Evolutionary conservation across 1,284 basidiomycete genomes (phyloP), one percentile per base, ranked within the genome.

Genomic region (Abortiporus biennis): DNA sequence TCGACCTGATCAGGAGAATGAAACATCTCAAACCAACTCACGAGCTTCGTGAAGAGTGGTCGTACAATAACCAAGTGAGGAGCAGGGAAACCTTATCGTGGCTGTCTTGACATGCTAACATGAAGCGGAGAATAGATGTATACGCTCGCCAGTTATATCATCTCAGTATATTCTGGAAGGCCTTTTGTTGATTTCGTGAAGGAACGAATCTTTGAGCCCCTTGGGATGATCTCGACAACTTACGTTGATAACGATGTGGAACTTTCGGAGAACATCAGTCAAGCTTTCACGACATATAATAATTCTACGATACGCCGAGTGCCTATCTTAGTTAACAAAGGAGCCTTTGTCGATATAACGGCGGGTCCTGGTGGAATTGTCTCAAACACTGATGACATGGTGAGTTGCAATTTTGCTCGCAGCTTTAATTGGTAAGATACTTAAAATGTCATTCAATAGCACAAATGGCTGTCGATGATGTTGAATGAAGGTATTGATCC

Each of bases 281-380:
- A 66, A 36, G 52, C 54, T 3, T 64, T 41, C 20, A 35, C 44
- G 46, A 51, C 3, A 8, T 29, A 29, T 48, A 24, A 15, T 4
- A 38, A 38, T 20, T 40, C 42, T 1, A 49, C 56, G 0, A 5
- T 13, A 8, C 52, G 63, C 5, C 46, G 50, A 25, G 43, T 64
- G 0, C 62, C 62, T 11, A 55, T 56, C 15, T 54, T 45, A 29
- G 54, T 60, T 11, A 46, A 37, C 40, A 3, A 39, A 49, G 23
- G 40, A 4, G 27, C 36, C 3, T 34, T 8, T 2, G 31, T 44
- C 2, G 37, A 52, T 0, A n/a, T 54, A 21, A 54, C 49, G 19
- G 61, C 61, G 1, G 67, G 65, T 4, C 43, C 65, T 1, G 66
- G 63, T 13, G 67, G 64, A 1, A 33, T 69, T 11, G 61, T 63